A percentile compares a stretch with the other conserved stretches of the same genome.
Conservation (phyloP, 495 filamentous ascomycete species). For the Penicillium malachiteum region DNA sequence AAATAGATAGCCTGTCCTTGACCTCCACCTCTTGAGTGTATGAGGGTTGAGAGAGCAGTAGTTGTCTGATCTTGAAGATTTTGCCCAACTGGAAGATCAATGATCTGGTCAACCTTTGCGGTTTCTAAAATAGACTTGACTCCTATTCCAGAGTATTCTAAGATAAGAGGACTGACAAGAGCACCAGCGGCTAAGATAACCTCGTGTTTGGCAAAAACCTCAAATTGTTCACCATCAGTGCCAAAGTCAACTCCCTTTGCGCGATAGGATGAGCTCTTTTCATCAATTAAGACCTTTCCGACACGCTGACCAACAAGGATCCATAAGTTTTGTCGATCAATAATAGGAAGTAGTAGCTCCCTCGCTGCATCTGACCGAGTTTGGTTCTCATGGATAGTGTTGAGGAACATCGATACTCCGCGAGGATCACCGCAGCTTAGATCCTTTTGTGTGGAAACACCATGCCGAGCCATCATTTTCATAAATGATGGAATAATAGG, state of each 20-base stretch:
- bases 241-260: slow-evolving; percentile 3
- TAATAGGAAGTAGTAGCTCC: not conserved
- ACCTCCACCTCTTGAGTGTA: not conserved
- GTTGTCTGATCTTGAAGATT: slow-evolving; percentile 3
- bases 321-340: not conserved
- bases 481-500: slow-evolving; percentile 4
- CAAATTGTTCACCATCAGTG: not conserved
- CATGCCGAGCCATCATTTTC: not conserved
- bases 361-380: not conserved
- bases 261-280: not conserved
- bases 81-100: slow-evolving; percentile 2
- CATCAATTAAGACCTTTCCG: not conserved
- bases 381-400: not conserved
- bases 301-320: slow-evolving; percentile 2
- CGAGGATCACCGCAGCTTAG: not conserved
- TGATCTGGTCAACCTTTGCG: not conserved
- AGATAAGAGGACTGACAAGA: not conserved
- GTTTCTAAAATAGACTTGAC: not conserved
- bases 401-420: not conserved
- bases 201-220: not conserved
- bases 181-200: not conserved
- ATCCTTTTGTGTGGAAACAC: not conserved
- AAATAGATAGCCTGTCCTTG: slow-evolving; percentile 1
- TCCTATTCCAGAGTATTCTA: slow-evolving; percentile 3
- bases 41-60: not conserved